Percentiles rank a stretch among this genome's conserved stretches.
These are phyloP conservation scores for Quercus phellos DNA, from an alignment of 331 rosid genomes.

Conservation along the genomic window DNA sequence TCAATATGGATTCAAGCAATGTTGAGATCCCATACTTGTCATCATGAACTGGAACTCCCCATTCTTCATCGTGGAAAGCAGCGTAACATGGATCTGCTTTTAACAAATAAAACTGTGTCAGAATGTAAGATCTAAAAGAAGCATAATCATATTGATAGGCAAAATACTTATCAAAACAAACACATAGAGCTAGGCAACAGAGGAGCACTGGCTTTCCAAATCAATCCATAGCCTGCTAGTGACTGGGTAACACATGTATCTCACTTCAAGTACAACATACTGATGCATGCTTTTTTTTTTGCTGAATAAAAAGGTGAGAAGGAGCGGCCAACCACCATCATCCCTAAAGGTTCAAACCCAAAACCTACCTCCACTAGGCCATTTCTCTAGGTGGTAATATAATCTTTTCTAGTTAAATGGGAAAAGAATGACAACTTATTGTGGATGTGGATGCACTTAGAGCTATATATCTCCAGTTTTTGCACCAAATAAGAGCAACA, in stretches of 20 bases:
- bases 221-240: not conserved
- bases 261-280: slow-evolving; percentile 7
- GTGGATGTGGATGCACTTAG: not conserved
- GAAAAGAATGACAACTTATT: not conserved
- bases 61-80: slow-evolving; percentile 77
- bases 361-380: no score
- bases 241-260: not conserved
- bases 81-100: slow-evolving; percentile 59
- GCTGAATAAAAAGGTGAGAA: no score
- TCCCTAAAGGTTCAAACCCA: no score
- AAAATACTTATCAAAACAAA: not conserved
- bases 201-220: not conserved
- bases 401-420: not conserved
- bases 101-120: slow-evolving; percentile 32
- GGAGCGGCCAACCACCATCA: no score
- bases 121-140: slow-evolving; percentile 13
- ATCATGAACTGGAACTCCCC: slow-evolving; percentile 86
- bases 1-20: slow-evolving; percentile 16
- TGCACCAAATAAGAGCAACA: not conserved
- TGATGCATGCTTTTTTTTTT: not conserved
- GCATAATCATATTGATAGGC: slow-evolving; percentile 1
- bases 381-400: not conserved
- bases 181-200: no score
- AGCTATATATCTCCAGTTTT: not conserved
- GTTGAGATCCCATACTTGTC: slow-evolving; percentile 55